Evolutionary conservation across 176 grass and related monocot species (phyloP), one percentile per base, ranked within the genome.

Genomic region (Carex littledalei): DNA sequence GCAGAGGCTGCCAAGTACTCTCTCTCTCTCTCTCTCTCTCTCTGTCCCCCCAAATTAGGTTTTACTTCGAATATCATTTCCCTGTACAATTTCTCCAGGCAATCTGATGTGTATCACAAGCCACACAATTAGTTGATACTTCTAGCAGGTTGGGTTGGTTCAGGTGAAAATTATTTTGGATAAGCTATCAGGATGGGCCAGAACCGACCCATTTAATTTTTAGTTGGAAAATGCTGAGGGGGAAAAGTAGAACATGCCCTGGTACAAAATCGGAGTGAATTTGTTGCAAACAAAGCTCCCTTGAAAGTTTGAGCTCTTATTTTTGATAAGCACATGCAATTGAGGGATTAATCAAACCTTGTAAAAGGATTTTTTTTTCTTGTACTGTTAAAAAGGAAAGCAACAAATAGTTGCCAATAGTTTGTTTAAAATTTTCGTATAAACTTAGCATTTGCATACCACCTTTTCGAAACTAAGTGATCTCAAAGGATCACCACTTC

Each of bases 31-130:
- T n/a, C 31, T 62, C 54, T 50, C 63, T 17, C 54, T 50, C 16
- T n/a, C n/a, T n/a, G n/a, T n/a, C n/a, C n/a, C n/a, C n/a, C n/a
- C 35, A 24, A 74, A 74, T 8, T 74, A 50, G 70, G 70, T 74
- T 74, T 74, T 34, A 13, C 10, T 64, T 11, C 20, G 20, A 43
- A 45, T 72, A 31, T 14, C 22, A 72, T 72, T 8, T 43, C 18
- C 1, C 7, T 50, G 4, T 73, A 9, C 18, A 18, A 22, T 9
- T 73, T 50, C 66, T n/a, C 6, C 32, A 18, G 2, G 4, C 14
- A 69, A 69, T 69, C 34, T 41, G 34, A 15, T 31, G 45, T 52
- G n/a, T 0, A 21, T 47, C 41, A 74, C 41, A 74, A 74, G 24
- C 20, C 32, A 74, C 41, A 24, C 52, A 74, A 50, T 62, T 9